Evolutionary conservation across 306 rosid species (phyloP).

Genomic region (Casuarina equisetifolia): DNA sequence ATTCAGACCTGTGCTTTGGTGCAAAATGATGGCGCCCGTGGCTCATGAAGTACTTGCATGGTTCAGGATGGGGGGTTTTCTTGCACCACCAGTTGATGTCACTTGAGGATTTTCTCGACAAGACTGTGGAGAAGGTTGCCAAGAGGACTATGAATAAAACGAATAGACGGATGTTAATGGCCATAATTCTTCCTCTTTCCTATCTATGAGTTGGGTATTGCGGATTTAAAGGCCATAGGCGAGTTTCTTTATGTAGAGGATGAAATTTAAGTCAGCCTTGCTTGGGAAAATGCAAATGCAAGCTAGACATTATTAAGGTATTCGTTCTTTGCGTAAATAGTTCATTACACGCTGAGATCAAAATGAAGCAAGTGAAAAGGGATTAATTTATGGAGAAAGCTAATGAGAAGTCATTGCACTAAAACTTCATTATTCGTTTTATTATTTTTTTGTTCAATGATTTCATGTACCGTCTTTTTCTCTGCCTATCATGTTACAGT

Average conservation of each 20-base stretch:
- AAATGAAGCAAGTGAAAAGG: background rate
- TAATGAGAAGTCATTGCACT: background rate
- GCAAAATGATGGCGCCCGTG: conserved; percentile 26
- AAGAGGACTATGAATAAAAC: conserved; percentile 27
- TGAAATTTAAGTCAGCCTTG: no score
- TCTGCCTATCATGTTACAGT: background rate
- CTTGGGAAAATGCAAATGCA: conserved; percentile 28
- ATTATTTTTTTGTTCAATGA: background rate
- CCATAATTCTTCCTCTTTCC: conserved; percentile 12
- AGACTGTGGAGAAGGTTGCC: conserved; percentile 36
- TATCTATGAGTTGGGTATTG: conserved; percentile 27
- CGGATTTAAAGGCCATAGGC: conserved; percentile 18
- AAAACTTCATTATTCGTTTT: background rate
- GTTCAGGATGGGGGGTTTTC: conserved; percentile 69
- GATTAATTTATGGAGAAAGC: background rate
- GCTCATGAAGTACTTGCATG: conserved; percentile 57
- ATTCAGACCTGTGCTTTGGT: conserved; percentile 44
- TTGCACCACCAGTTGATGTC: conserved; percentile 71
- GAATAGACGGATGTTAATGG: conserved; percentile 29
- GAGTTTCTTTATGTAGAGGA: conserved; percentile 26
- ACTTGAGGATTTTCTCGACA: conserved; percentile 35
- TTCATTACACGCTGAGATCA: background rate
- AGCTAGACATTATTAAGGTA: conserved; percentile 30
- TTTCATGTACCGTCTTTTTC: background rate
- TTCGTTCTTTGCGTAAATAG: conserved; percentile 26